A percentile compares a stretch with the other conserved stretches of the same genome.
Conservation (phyloP, 768 basidiomycete genomes). For the Collybia sp. region DNA sequence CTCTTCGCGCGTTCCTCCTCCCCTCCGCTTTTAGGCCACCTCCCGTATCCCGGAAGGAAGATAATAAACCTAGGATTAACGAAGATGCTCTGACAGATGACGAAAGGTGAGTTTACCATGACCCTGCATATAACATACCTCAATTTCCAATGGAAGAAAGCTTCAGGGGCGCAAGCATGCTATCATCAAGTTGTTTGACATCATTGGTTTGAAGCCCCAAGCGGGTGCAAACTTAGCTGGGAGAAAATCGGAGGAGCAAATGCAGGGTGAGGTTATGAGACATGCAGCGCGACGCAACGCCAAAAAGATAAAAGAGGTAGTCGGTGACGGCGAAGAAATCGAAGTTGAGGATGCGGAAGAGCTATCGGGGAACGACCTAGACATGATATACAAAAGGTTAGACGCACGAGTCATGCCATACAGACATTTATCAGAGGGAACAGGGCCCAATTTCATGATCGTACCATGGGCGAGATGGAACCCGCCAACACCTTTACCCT, state of each 20-base stretch:
- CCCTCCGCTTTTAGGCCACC: constrained; percentile 61
- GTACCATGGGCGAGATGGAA: constrained; percentile 73
- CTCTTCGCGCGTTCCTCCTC: constrained; percentile 68
- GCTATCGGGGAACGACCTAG: constrained; percentile 74
- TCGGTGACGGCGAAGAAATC: constrained; percentile 77
- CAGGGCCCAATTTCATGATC: constrained; percentile 85
- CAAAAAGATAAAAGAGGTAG: constrained; percentile 59
- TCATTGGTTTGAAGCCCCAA: constrained; percentile 64
- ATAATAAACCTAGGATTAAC: constrained; percentile 45
- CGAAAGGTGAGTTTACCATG: constrained; percentile 47
- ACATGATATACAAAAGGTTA: constrained; percentile 82
- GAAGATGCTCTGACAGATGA: constrained; percentile 78
- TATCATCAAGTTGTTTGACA: constrained; percentile 68
- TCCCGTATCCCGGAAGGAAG: constrained; percentile 26
- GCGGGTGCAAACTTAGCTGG: constrained; percentile 33
- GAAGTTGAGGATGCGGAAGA: constrained; percentile 85
- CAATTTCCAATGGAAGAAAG: constrained; percentile 19
- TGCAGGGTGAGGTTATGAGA: constrained; percentile 36
- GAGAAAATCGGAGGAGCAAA: constrained; percentile 25
- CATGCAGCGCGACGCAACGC: constrained; percentile 30
- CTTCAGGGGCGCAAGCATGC: constrained; percentile 79
- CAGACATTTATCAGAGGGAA: neutral
- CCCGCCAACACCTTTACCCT: constrained; percentile 74
- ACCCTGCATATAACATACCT: neutral
- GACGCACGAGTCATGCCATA: constrained; percentile 7